phyloP scores from a whole-genome alignment of 257 asterid genomes.

The Solanum phureja region DNA sequence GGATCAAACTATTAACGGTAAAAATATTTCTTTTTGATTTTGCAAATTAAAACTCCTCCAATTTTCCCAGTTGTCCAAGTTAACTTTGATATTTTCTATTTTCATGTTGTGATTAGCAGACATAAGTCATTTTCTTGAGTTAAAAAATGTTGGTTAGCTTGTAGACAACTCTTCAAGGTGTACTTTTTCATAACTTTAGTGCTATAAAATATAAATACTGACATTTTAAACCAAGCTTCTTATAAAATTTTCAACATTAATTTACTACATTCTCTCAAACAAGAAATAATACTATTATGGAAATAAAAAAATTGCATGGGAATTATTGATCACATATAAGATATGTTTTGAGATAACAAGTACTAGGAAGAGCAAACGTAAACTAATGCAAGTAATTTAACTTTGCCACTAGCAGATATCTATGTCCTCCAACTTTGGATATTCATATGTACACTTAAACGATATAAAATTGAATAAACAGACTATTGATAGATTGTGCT shows the following conservation, averaged over 20 bases:
- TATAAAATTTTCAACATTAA: background rate
- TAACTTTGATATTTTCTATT: constrained; percentile 4
- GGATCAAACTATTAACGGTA: background rate
- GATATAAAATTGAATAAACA: no score
- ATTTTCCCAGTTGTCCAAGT: constrained; percentile 1
- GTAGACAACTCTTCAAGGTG: background rate
- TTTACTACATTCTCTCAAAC: background rate
- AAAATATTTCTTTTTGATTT: no score
- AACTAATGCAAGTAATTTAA: no score
- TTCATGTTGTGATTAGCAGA: background rate
- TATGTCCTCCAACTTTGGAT: no score
- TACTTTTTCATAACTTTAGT: background rate
- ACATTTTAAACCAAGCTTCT: background rate
- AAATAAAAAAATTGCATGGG: no score
- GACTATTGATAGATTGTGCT: no score
- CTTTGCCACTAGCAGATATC: no score
- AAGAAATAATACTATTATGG: no score
- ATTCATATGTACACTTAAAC: no score
- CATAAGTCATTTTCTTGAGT: constrained; percentile 25
- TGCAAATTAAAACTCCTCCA: background rate
- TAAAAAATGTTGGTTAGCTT: background rate
- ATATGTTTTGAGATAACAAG: no score
- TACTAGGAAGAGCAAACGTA: no score
- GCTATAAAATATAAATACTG: background rate
- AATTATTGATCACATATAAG: no score